phyloP scores from a whole-genome alignment of 164 flowering plant species.

The Cinnamomum chago region DNA sequence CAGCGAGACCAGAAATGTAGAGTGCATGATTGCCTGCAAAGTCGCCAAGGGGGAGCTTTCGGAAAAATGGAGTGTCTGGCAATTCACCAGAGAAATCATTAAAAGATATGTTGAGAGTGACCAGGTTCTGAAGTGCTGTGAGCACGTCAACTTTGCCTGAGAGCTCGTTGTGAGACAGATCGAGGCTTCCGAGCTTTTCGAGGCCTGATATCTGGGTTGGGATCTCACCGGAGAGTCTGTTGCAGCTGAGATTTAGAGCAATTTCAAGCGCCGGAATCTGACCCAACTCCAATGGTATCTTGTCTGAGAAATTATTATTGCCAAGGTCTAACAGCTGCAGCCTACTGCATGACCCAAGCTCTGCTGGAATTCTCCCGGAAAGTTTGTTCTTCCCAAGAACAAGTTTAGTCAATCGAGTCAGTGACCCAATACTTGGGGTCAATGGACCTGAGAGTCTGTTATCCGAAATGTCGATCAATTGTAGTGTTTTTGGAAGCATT shows the following conservation, averaged over 20 bases:
- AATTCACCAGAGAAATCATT: constrained; percentile 83
- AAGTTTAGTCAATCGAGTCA: constrained; percentile 62
- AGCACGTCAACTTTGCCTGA: constrained; percentile 53
- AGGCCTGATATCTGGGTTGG: constrained; percentile 64
- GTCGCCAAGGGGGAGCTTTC: constrained; percentile 60
- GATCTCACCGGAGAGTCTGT: constrained; percentile 63
- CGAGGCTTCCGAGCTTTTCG: constrained; percentile 63
- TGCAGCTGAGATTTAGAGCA: constrained; percentile 81
- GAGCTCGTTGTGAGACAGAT: constrained; percentile 78
- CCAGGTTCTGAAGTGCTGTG: constrained; percentile 68
- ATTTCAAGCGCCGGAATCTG: constrained; percentile 68
- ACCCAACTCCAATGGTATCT: constrained; percentile 71
- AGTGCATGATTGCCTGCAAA: constrained; percentile 65
- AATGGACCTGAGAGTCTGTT: constrained; percentile 66
- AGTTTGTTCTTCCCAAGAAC: constrained; percentile 53
- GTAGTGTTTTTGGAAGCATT: constrained; percentile 53
- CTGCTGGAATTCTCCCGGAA: constrained; percentile 69
- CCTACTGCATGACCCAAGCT: constrained; percentile 60
- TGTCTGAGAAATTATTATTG: constrained; percentile 60
- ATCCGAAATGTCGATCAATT: constrained; percentile 67
- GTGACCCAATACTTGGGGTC: constrained; percentile 42
- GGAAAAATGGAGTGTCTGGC: constrained; percentile 81
- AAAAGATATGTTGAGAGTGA: constrained; percentile 75
- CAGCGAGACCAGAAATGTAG: constrained; percentile 39
- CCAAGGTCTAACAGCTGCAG: constrained; percentile 71